phyloP scores from a whole-genome alignment of 2,329 filamentous ascomycete species.

The Calonectria hongkongensis region DNA sequence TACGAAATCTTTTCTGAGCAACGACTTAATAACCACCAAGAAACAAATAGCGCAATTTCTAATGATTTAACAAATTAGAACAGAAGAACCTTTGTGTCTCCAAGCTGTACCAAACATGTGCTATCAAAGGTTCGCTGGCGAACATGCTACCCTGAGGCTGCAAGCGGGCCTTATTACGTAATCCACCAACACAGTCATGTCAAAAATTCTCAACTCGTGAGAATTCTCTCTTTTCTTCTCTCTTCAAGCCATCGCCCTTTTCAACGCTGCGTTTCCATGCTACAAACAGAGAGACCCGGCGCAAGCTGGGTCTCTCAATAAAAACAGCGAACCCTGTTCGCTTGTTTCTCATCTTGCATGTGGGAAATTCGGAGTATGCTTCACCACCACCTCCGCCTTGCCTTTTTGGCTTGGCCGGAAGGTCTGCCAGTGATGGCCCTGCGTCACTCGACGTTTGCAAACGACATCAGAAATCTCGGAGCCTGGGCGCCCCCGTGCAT shows the following conservation, averaged over 20 bases:
- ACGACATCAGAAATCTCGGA: constrained; percentile 95
- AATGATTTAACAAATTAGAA: neutral
- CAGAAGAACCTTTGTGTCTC: neutral
- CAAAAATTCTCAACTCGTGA: constrained; percentile 43
- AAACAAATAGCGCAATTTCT: too few species aligned
- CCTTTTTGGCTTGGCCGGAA: constrained; percentile 55
- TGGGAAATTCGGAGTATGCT: constrained; percentile 99
- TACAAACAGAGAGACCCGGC: constrained; percentile 78
- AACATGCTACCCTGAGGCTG: constrained; percentile 41
- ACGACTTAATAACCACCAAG: neutral
- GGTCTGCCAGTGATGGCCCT: constrained; percentile 90
- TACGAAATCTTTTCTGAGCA: neutral
- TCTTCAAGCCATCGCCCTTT: constrained; percentile 83
- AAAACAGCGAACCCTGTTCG: constrained; percentile 46
- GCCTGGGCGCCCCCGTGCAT: constrained; percentile 53
- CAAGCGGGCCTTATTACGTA: constrained; percentile 42
- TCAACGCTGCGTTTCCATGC: constrained; percentile 98
- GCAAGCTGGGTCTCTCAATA: constrained; percentile 44
- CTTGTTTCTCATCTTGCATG: constrained; percentile 74
- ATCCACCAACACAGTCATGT: constrained; percentile 34
- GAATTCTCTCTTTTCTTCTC: constrained; percentile 53
- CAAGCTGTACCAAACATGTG: neutral
- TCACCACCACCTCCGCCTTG: constrained; percentile 66
- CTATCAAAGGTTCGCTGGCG: neutral
- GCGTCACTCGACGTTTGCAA: constrained; percentile 89